Evolutionary conservation across 371 early-diverging fungal genomes (phyloP), one percentile per base, ranked within the genome.

Genomic region (Mucor ambiguus): DNA sequence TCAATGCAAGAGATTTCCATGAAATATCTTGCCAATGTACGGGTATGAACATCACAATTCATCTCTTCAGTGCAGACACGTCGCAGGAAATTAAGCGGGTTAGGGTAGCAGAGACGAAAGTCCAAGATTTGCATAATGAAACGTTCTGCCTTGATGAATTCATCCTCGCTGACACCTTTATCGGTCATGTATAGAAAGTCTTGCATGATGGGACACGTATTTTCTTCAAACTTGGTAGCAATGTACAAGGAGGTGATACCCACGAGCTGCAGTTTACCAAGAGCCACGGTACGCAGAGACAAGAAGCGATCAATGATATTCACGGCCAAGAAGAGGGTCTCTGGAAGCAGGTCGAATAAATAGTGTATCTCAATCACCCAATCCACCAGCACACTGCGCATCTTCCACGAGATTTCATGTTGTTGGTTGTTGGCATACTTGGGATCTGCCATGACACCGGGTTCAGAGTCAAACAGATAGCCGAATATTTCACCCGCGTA

Each of bases 221-320:
- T 90, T 77, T 99, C 99, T 85, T 99, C 99, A 80, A 96, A 96
- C 77, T 99, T 99, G 68, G 95, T 82, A 0, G 99, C 98, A 63
- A 99, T 89, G 68, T 97, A 93, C 65, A 99, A 72, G 1, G 96
- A 88, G 0, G 98, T 91, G 46, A 98, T 85, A 3, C 99, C 99
- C n/a, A 99, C 97, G 14, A 99, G 86, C 75, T 99, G 99, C 14
- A 99, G 88, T 72, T 98, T 98, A 57, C 83, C 83, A 30, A 95
- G 69, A 0, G 93, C 89, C 2, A 98, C 94, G 3, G 86, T 83
- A 35, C 96, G 92, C 52, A 76, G 70, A 26, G 96, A 93, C 24
- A 99, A 87, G 82, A 99, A 98, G 18, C 99, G 90, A 73, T 99
- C 99, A 54, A 99, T 89, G 48, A 99, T 85, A 81, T 98, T 97